These are phyloP conservation scores for Leptodermis oblonga DNA, from an alignment of 257 asterid species.

Conservation along the genomic window DNA sequence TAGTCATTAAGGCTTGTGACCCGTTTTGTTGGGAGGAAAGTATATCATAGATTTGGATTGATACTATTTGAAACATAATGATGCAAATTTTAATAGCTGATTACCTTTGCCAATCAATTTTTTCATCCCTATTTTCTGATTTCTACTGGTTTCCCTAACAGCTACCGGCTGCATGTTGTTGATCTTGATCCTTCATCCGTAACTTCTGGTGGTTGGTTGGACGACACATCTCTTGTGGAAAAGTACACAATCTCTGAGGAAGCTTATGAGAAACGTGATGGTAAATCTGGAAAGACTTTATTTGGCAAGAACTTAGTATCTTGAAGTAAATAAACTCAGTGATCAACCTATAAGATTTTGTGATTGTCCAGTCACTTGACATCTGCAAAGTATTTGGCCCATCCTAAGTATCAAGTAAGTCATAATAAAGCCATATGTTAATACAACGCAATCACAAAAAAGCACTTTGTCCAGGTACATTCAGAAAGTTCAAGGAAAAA, in stretches of 20 bases:
- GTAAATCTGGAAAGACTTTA: conserved; percentile 31
- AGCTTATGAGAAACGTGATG: conserved; percentile 77
- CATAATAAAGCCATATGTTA: background rate
- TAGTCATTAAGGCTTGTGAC: background rate
- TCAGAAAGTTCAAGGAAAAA: conserved; percentile 84
- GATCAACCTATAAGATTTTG: background rate
- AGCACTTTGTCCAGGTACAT: conserved; percentile 59
- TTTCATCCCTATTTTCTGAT: background rate
- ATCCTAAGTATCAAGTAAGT: too few relatives aligned
- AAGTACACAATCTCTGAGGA: conserved; percentile 92
- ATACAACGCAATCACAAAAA: background rate
- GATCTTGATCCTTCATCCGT: conserved; percentile 93
- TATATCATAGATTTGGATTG: background rate
- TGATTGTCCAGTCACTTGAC: background rate
- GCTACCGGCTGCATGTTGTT: conserved; percentile 71
- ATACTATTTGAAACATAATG: background rate
- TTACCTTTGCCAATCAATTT: background rate
- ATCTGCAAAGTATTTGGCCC: background rate
- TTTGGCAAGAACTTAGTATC: background rate
- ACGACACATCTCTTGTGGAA: conserved; percentile 92
- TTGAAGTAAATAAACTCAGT: background rate
- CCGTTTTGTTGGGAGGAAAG: background rate
- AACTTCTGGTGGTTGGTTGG: conserved; percentile 98
- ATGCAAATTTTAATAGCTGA: background rate
- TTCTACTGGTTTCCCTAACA: conserved; percentile 23